Evolutionary conservation across 1,139 yeast species (phyloP).

Genomic region (Protomyces macrosporus): DNA sequence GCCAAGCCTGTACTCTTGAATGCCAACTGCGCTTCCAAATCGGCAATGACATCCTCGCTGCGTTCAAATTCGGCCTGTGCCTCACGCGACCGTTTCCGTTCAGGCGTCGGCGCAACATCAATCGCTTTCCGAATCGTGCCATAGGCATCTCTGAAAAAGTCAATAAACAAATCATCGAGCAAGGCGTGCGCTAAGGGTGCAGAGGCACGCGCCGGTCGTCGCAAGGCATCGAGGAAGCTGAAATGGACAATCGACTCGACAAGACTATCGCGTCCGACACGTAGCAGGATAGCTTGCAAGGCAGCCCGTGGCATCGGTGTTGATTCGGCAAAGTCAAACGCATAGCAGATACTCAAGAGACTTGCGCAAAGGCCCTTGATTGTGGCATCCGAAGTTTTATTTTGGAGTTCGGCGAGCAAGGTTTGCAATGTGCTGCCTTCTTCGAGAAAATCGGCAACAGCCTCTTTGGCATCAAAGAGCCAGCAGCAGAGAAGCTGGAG

Average conservation of each 20-base stretch:
- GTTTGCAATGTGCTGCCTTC: conserved; percentile 65
- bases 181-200: conserved; percentile 71
- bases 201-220: conserved; percentile 48
- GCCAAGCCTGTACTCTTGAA: conserved; percentile 31
- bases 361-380: conserved; percentile 73
- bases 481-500: conserved; percentile 68
- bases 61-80: conserved; percentile 33
- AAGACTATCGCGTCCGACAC: conserved; percentile 79
- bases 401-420: conserved; percentile 50
- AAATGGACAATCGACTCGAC: conserved; percentile 68
- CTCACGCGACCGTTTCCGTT: conserved; percentile 55
- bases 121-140: conserved; percentile 65
- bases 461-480: conserved; percentile 70
- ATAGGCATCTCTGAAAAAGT: conserved; percentile 63
- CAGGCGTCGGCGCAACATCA: conserved; percentile 68
- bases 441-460: conserved; percentile 69
- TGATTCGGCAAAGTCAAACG: conserved; percentile 58
- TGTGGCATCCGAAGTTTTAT: conserved; percentile 53
- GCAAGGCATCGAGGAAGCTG: conserved; percentile 36
- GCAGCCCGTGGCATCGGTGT: conserved; percentile 56
- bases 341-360: conserved; percentile 72
- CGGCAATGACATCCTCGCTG: conserved; percentile 38
- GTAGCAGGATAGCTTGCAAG: conserved; percentile 51
- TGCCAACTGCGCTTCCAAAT: conserved; percentile 34
- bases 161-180: conserved; percentile 51